phyloP scores from a whole-genome alignment of 257 asterid genomes.

The Plantago elongata region DNA sequence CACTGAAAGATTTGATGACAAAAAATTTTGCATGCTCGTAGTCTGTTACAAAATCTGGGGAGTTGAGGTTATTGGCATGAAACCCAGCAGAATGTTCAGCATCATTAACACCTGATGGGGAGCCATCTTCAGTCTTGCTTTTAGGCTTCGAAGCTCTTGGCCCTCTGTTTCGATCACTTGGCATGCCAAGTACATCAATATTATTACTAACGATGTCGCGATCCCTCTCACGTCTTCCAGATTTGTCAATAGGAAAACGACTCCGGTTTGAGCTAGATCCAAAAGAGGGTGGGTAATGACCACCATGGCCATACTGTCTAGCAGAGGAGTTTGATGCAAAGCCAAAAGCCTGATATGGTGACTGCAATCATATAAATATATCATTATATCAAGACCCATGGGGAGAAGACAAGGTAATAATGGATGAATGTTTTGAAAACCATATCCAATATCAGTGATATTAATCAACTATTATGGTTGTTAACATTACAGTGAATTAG shows the following conservation, averaged over 20 bases:
- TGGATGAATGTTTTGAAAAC: background rate
- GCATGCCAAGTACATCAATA: slow-evolving; percentile 50
- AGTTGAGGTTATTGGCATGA: slow-evolving; percentile 51
- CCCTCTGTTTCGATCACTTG: slow-evolving; percentile 85
- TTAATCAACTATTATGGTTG: too few relatives aligned
- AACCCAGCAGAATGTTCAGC: slow-evolving; percentile 52
- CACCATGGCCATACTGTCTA: slow-evolving; percentile 52
- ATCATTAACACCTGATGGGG: slow-evolving; percentile 53
- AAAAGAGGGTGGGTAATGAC: slow-evolving; percentile 51
- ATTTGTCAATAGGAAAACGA: slow-evolving; percentile 51
- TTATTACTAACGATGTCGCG: slow-evolving; percentile 46
- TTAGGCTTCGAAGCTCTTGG: slow-evolving; percentile 91
- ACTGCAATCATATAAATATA: slow-evolving; percentile 31
- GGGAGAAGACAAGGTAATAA: background rate
- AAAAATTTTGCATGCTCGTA: slow-evolving; percentile 75
- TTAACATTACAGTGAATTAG: too few relatives aligned
- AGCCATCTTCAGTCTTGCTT: slow-evolving; percentile 64
- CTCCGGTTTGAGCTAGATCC: slow-evolving; percentile 53
- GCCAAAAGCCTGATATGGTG: slow-evolving; percentile 74
- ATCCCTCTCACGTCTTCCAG: slow-evolving; percentile 83
- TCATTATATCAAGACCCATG: slow-evolving; percentile 20
- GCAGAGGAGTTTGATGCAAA: slow-evolving; percentile 50
- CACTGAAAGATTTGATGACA: slow-evolving; percentile 95
- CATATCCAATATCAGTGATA: too few relatives aligned
- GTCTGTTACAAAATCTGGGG: slow-evolving; percentile 65